Conservation (phyloP, 306 rosid species). For the Castanea mollissima region DNA sequence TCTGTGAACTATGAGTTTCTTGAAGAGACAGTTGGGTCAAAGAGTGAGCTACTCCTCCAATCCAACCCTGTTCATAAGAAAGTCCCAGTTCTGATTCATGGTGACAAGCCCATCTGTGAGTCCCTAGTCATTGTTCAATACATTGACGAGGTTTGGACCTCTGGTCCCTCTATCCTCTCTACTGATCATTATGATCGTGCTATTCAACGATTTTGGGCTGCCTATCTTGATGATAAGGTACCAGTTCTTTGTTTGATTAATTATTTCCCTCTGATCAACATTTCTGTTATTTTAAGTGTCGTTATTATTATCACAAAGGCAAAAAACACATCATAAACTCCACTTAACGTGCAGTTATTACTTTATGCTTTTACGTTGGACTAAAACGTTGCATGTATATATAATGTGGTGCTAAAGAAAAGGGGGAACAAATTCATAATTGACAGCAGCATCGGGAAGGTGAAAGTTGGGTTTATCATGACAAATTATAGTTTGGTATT, state of each 20-base stretch:
- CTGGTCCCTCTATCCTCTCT: slow-evolving; percentile 43
- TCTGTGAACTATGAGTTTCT: slow-evolving; percentile 37
- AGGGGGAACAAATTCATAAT: no score
- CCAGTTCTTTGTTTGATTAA: neutral
- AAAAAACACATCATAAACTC: no score
- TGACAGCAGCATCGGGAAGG: no score
- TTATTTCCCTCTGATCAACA: neutral
- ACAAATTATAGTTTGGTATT: no score
- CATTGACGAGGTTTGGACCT: slow-evolving; percentile 45
- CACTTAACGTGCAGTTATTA: no score
- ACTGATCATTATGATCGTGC: slow-evolving; percentile 54
- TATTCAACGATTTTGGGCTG: slow-evolving; percentile 55
- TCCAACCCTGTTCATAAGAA: slow-evolving; percentile 60
- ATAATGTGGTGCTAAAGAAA: no score
- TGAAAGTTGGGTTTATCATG: no score
- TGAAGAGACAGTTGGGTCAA: slow-evolving; percentile 32
- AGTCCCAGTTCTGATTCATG: slow-evolving; percentile 53
- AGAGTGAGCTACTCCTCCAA: slow-evolving; percentile 53
- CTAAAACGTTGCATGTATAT: no score
- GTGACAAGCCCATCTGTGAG: slow-evolving; percentile 46
- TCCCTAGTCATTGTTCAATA: slow-evolving; percentile 56
- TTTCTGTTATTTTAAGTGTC: no score
- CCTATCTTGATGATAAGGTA: slow-evolving; percentile 56
- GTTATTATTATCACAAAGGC: no score
- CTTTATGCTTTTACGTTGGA: no score